phyloP scores from a whole-genome alignment of 495 filamentous ascomycete genomes.

The Penicillium angulare region DNA sequence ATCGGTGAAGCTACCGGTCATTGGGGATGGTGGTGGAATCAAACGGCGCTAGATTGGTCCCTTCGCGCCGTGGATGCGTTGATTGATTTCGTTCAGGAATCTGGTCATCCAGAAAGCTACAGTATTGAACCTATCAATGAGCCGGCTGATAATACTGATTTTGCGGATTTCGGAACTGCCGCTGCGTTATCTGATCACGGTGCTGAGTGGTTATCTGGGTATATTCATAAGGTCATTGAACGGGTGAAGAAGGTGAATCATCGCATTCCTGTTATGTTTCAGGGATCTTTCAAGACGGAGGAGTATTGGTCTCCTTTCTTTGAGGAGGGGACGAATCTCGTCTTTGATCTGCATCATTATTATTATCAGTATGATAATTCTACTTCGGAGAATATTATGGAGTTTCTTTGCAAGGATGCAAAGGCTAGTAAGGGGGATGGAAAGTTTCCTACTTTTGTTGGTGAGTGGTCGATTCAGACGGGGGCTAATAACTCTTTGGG shows the following conservation, averaged over 20 bases:
- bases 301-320: slow-evolving; percentile 25
- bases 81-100: slow-evolving; percentile 24
- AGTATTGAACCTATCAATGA: slow-evolving; percentile 32
- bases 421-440: slow-evolving; percentile 15
- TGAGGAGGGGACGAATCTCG: slow-evolving; percentile 18
- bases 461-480: slow-evolving; percentile 30
- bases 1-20: slow-evolving; percentile 30
- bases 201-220: slow-evolving; percentile 28
- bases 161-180: slow-evolving; percentile 28
- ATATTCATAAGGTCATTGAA: slow-evolving; percentile 22
- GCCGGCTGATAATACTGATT: slow-evolving; percentile 25
- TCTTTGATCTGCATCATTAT: slow-evolving; percentile 34
- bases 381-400: slow-evolving; percentile 23
- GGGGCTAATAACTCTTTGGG: slow-evolving; percentile 19
- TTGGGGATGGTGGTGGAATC: slow-evolving; percentile 30
- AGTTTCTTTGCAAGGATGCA: slow-evolving; percentile 11
- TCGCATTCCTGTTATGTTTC: slow-evolving; percentile 28
- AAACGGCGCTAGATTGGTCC: slow-evolving; percentile 26
- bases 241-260: slow-evolving; percentile 17
- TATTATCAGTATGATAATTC: slow-evolving; percentile 25
- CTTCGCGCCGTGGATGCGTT: slow-evolving; percentile 26
- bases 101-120: slow-evolving; percentile 23
- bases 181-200: slow-evolving; percentile 25
- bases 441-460: slow-evolving; percentile 32
- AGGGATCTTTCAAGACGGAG: slow-evolving; percentile 28